phyloP scores from a whole-genome alignment of 1,284 basidiomycete genomes.

The Golubevia pallescens region DNA sequence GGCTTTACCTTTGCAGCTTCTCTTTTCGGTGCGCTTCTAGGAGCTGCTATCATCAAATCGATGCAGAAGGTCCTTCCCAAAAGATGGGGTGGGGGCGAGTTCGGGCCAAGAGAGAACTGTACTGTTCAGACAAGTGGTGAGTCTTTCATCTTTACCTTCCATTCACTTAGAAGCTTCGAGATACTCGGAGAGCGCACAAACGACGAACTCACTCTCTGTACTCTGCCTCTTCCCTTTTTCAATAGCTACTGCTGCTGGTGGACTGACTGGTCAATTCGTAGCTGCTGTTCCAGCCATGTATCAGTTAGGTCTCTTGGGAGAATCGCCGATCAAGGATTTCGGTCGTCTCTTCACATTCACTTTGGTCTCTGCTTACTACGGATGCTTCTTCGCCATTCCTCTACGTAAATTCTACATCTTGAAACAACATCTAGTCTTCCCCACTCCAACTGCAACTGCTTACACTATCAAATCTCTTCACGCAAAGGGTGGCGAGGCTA shows the following conservation, averaged over 20 bases:
- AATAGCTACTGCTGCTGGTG: slow-evolving; percentile 68
- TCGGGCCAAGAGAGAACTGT: slow-evolving; percentile 47
- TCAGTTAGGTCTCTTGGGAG: slow-evolving; percentile 63
- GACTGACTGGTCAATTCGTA: slow-evolving; percentile 69
- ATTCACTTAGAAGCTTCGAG: too few species aligned
- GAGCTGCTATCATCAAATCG: slow-evolving; percentile 38
- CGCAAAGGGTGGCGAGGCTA: slow-evolving; percentile 47
- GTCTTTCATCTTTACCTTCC: too few species aligned
- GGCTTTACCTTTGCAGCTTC: slow-evolving; percentile 54
- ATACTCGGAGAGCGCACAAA: too few species aligned
- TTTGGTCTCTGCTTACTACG: slow-evolving; percentile 48
- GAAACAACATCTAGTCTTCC: slow-evolving; percentile 74
- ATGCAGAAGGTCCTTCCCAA: slow-evolving; percentile 25
- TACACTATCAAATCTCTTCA: slow-evolving; percentile 74
- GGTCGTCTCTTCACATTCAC: slow-evolving; percentile 45
- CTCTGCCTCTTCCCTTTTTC: too few species aligned
- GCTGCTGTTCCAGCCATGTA: slow-evolving; percentile 75
- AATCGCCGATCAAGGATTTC: slow-evolving; percentile 34
- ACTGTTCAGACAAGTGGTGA: slow-evolving; percentile 30
- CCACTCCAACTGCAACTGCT: slow-evolving; percentile 74
- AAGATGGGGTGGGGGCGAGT: slow-evolving; percentile 32
- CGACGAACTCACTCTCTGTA: too few species aligned
- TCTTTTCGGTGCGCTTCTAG: slow-evolving; percentile 49
- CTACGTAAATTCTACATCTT: slow-evolving; percentile 69
- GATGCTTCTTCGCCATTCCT: slow-evolving; percentile 52